These are phyloP conservation scores for Mentha longifolia DNA, from an alignment of 257 asterid genomes.

Conservation along the genomic window DNA sequence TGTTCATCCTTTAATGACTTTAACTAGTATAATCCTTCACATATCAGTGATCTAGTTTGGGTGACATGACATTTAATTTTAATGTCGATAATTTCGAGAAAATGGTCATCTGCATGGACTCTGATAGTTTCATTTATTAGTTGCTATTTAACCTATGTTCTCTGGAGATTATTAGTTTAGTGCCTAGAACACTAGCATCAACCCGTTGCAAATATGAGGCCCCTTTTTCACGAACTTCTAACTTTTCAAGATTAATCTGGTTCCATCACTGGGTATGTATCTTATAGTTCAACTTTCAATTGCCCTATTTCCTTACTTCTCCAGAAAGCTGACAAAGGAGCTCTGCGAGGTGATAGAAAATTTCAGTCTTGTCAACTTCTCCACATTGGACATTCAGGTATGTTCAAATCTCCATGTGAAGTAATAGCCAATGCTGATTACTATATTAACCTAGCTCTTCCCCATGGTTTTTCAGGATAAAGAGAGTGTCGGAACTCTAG, in stretches of 20 bases:
- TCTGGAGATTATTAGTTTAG: neutral
- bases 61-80: too few relatives aligned
- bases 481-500: conserved; percentile 92
- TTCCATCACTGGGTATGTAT: neutral
- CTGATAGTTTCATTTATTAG: neutral
- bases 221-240: conserved; percentile 1
- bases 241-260: neutral
- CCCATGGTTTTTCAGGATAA: conserved; percentile 66
- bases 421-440: conserved; percentile 27
- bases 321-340: conserved; percentile 94
- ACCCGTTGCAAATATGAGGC: neutral
- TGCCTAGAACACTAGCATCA: neutral
- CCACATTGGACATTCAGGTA: conserved; percentile 94
- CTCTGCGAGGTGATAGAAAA: conserved; percentile 88
- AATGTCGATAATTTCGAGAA: neutral
- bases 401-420: conserved; percentile 29
- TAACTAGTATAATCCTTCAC: too few relatives aligned
- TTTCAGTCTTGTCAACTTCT: conserved; percentile 77
- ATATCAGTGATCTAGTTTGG: too few relatives aligned
- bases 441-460: conserved; percentile 16
- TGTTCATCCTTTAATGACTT: too few relatives aligned
- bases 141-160: conserved; percentile 14
- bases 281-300: neutral
- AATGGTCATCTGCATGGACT: neutral
- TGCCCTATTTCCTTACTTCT: neutral